Conservation (phyloP, 192 early-diverging fungal genomes). For the Diversispora epigaea region DNA sequence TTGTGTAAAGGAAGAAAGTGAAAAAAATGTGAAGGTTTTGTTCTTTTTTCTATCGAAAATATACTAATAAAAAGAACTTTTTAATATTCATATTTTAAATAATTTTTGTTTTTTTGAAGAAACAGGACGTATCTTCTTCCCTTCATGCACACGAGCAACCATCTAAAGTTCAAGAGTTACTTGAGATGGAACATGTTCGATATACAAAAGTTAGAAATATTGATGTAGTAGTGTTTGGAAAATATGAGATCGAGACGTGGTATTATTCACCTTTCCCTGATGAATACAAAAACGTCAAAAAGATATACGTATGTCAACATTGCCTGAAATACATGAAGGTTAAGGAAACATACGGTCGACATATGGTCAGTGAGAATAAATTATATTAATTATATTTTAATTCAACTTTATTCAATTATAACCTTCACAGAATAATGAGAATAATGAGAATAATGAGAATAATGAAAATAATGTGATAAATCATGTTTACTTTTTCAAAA, state of each 20-base stretch:
- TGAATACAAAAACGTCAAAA: slow-evolving; percentile 71
- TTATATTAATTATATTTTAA: not conserved
- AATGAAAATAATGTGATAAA: no score
- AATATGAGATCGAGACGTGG: slow-evolving; percentile 88
- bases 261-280: slow-evolving; percentile 93
- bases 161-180: not conserved
- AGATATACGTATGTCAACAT: slow-evolving; percentile 84
- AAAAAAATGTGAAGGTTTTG: no score
- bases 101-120: no score
- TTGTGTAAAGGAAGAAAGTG: no score
- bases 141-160: not conserved
- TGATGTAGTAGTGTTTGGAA: slow-evolving; percentile 61
- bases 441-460: no score
- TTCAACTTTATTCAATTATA: no score
- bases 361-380: slow-evolving; percentile 50
- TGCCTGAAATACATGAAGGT: slow-evolving; percentile 94
- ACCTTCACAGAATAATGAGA: no score
- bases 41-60: no score
- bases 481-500: slow-evolving; percentile 12
- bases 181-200: not conserved
- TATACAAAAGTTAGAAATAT: slow-evolving; percentile 3
- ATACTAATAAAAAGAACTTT: no score
- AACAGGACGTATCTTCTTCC: not conserved
- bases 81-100: no score
- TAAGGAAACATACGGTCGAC: slow-evolving; percentile 59